Conservation (phyloP, 495 filamentous ascomycete species). For the Lasiosphaeriaceae sp. region DNA sequence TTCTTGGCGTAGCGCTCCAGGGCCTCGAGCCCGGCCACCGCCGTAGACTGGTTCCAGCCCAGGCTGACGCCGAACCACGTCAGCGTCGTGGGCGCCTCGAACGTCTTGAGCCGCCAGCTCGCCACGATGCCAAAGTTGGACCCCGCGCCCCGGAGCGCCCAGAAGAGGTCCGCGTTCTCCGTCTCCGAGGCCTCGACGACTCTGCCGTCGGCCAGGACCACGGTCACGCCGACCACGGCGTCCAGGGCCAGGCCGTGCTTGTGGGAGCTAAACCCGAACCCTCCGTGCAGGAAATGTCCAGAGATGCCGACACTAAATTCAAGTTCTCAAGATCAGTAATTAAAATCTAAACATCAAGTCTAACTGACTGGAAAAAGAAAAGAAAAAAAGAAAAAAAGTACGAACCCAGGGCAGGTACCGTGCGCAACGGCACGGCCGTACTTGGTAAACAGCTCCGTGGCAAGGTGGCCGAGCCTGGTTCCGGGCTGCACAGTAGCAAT, state of each 20-base stretch:
- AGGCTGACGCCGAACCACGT: constrained; percentile 33
- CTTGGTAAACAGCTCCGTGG: constrained; percentile 33
- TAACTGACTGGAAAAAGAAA: constrained; percentile 4
- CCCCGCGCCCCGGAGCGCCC: constrained; percentile 59
- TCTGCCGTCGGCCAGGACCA: constrained; percentile 41
- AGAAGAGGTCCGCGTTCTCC: constrained; percentile 57
- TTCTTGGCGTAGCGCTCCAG: constrained; percentile 30
- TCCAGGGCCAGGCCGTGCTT: constrained; percentile 36
- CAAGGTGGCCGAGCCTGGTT: constrained; percentile 38
- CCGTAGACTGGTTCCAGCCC: constrained; percentile 23
- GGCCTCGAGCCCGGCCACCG: constrained; percentile 26
- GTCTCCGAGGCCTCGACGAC: constrained; percentile 48
- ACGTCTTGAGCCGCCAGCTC: constrained; percentile 33
- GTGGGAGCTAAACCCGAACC: constrained; percentile 44
- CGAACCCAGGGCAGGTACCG: constrained; percentile 44
- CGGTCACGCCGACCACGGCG: background rate
- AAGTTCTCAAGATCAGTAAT: too few species aligned
- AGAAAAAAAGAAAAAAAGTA: background rate
- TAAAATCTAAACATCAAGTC: too few species aligned
- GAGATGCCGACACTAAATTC: constrained; percentile 39
- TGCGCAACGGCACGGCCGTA: constrained; percentile 41
- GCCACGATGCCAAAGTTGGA: constrained; percentile 34
- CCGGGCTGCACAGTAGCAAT: constrained; percentile 41
- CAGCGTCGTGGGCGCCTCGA: constrained; percentile 31
- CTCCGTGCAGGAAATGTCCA: constrained; percentile 44